These are phyloP conservation scores for Flaveria floridana DNA, from an alignment of 140 eudicot species.

Conservation along the genomic window DNA sequence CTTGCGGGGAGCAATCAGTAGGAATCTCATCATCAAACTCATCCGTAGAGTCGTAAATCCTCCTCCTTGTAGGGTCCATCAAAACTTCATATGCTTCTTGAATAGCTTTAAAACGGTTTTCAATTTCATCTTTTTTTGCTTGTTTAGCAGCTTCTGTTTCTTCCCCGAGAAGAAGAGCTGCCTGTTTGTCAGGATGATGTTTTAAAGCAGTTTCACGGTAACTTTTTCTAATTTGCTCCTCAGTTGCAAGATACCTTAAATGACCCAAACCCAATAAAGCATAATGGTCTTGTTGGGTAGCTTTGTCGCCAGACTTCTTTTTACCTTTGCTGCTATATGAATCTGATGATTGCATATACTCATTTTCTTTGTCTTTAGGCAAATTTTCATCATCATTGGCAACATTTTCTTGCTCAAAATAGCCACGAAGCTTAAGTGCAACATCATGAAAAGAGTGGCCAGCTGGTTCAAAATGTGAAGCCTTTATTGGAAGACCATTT, in stretches of 20 bases:
- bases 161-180: slow-evolving; percentile 70
- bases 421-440: slow-evolving; percentile 73
- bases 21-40: slow-evolving; percentile 98
- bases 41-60: slow-evolving; percentile 88
- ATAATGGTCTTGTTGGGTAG: slow-evolving; percentile 80
- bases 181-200: slow-evolving; percentile 93
- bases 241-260: slow-evolving; percentile 89
- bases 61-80: slow-evolving; percentile 73
- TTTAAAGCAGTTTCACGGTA: slow-evolving; percentile 82
- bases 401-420: slow-evolving; percentile 44
- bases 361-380: slow-evolving; percentile 59
- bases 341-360: slow-evolving; percentile 64
- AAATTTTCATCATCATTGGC: slow-evolving; percentile 38
- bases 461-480: slow-evolving; percentile 62
- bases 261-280: slow-evolving; percentile 81
- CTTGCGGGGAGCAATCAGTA: slow-evolving; percentile 80
- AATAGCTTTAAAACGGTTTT: slow-evolving; percentile 78
- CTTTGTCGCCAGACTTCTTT: slow-evolving; percentile 63
- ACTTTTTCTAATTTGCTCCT: slow-evolving; percentile 79
- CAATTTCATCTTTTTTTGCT: slow-evolving; percentile 83
- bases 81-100: slow-evolving; percentile 91
- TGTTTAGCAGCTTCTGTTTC: slow-evolving; percentile 81
- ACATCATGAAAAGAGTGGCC: slow-evolving; percentile 83
- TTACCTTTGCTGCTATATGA: slow-evolving; percentile 86
- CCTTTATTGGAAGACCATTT: slow-evolving; percentile 64